A percentile compares a stretch with the other conserved stretches of the same genome.
Conservation (phyloP, 768 basidiomycete genomes). For the Pisolithus microcarpus region DNA sequence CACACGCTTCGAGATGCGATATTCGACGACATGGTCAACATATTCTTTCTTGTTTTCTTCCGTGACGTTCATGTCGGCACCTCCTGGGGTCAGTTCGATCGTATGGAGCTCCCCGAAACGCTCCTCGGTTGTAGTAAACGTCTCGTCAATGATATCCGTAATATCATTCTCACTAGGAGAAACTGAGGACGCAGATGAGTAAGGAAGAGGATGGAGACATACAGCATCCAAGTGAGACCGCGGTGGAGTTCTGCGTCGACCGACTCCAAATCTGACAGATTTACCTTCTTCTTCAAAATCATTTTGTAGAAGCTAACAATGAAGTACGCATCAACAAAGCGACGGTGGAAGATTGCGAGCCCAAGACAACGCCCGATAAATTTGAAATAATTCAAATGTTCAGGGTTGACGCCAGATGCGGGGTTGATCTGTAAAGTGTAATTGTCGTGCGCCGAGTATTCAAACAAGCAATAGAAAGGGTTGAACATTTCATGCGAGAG, state of each 20-base stretch:
- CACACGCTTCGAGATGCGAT: slow-evolving; percentile 94
- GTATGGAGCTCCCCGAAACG: slow-evolving; percentile 98
- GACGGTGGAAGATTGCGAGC: slow-evolving; percentile 96
- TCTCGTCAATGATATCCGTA: slow-evolving; percentile 96
- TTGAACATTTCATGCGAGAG: slow-evolving; percentile 99
- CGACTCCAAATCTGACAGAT: slow-evolving; percentile 87
- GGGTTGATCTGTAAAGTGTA: slow-evolving; percentile 99
- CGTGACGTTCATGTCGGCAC: slow-evolving; percentile 80
- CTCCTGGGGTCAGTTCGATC: slow-evolving; percentile 88
- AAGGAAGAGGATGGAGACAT: slow-evolving; percentile 27
- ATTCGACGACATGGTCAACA: slow-evolving; percentile 88
- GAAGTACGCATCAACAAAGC: slow-evolving; percentile 98
- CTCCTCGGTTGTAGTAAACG: slow-evolving; percentile 94
- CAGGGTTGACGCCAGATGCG: slow-evolving; percentile 95
- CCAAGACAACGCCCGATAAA: slow-evolving; percentile 96
- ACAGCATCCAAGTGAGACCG: slow-evolving; percentile 99
- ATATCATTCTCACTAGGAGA: slow-evolving; percentile 88
- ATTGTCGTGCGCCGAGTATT: slow-evolving; percentile 99
- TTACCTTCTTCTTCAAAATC: slow-evolving; percentile 97
- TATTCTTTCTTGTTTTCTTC: slow-evolving; percentile 99
- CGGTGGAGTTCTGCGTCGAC: slow-evolving; percentile 94
- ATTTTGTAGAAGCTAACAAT: slow-evolving; percentile 99
- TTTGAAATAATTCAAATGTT: slow-evolving; percentile 99
- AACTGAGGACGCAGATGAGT: slow-evolving; percentile 8
- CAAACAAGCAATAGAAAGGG: slow-evolving; percentile 99